Conservation (phyloP, 2,329 filamentous ascomycete species). For the Calonectria naviculata region DNA sequence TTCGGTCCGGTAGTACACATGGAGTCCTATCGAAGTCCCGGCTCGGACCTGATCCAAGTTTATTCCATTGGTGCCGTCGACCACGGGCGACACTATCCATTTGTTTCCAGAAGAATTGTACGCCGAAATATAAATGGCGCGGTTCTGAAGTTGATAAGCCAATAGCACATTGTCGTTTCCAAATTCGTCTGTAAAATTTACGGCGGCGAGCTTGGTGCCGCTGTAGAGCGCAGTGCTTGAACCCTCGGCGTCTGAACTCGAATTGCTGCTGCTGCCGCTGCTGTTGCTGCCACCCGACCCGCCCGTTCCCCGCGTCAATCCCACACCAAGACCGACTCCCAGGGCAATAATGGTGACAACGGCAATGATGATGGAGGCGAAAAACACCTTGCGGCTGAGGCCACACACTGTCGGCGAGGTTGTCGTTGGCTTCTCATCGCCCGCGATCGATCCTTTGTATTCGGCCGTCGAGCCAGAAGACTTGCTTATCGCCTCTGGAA, state of each 20-base stretch:
- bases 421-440: background rate
- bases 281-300: background rate
- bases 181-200: conserved; percentile 19
- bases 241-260: background rate
- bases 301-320: background rate
- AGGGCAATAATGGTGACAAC: background rate
- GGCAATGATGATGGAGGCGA: background rate
- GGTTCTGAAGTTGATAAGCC: conserved; percentile 3
- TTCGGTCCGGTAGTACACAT: conserved; percentile 7
- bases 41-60: conserved; percentile 6
- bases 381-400: background rate
- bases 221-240: background rate
- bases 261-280: too few species aligned
- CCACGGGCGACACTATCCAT: conserved; percentile 19
- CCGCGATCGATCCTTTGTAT: background rate
- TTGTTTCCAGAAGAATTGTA: conserved; percentile 12
- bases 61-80: conserved; percentile 5
- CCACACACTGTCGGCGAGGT: background rate
- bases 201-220: conserved; percentile 13
- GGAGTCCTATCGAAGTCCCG: background rate
- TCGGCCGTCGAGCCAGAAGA: background rate
- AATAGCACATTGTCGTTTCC: conserved; percentile 5
- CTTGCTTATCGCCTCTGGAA: background rate
- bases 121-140: conserved; percentile 17
- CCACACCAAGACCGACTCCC: background rate